Conservation (phyloP, 2,329 filamentous ascomycete genomes). For the Drechslerella stenobrocha region DNA sequence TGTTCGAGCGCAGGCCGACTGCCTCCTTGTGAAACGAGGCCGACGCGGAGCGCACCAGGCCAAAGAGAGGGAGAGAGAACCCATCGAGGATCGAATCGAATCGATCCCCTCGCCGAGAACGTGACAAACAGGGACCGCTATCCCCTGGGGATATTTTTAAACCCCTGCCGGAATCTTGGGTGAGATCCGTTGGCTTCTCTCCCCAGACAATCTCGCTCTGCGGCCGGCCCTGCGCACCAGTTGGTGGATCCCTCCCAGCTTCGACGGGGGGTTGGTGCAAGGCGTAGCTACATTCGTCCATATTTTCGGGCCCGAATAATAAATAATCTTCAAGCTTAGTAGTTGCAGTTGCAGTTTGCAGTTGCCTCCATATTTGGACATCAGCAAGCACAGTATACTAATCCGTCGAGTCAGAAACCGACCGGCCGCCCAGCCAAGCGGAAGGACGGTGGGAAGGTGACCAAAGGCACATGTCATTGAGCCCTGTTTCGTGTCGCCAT, state of each 20-base stretch:
- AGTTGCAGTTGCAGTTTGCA: too few relatives aligned
- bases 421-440: too few relatives aligned
- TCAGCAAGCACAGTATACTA: too few relatives aligned
- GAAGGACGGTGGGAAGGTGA: conserved; percentile 5
- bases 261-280: conserved; percentile 35
- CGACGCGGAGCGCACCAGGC: conserved; percentile 10
- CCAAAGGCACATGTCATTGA: neutral
- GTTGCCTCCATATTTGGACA: too few relatives aligned
- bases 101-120: conserved; percentile 1
- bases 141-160: conserved; percentile 49
- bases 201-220: conserved; percentile 30
- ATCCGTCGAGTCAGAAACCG: conserved; percentile 40
- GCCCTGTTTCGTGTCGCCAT: conserved; percentile 1
- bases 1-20: conserved; percentile 2
- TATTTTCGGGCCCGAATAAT: conserved; percentile 36
- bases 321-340: conserved; percentile 9
- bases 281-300: conserved; percentile 38
- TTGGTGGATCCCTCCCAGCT: neutral
- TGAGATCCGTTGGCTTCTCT: conserved; percentile 36
- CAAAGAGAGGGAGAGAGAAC: conserved; percentile 1
- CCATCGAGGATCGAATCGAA: conserved; percentile 38
- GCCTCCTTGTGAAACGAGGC: conserved; percentile 36
- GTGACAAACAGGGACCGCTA: conserved; percentile 21
- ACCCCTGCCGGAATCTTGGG: conserved; percentile 31
- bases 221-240: neutral